Base-by-base conservation (phyloP, 1,284 basidiomycete genomes). In the Boletellus sp. region DNA sequence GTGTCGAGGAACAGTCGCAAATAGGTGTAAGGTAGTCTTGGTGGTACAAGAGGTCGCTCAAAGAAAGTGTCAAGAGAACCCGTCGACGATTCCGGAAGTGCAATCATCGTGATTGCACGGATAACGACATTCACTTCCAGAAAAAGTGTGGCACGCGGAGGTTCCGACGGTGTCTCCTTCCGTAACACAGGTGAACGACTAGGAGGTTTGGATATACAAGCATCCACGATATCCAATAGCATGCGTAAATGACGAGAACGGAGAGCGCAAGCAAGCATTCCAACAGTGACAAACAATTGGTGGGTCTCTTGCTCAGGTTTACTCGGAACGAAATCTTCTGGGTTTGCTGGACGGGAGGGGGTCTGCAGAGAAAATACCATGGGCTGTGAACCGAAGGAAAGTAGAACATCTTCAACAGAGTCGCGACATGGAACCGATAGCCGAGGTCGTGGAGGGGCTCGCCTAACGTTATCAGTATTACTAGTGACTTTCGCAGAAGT, bases 381-480 rank as follows among this genome's bases (percentile, higher is more conserved):
- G 15, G 87, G 79, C 21, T 81, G 77, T 33, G 74, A 63, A 26
- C 80, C 80, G 45, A 88, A 74, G 2, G 82, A 83, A 22, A 86
- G 49, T 21, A 90, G 58, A 4, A 68, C 67, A 42, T 82, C 78
- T 30, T 78, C 76, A n/a, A 40, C 49, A 38, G 51, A 2, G 16
- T 54, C 52, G 39, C 49, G 53, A 40, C 37, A 43, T 35, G 58
- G 52, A 5, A 57, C 43, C 28, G 51, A 54, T 45, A 54, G 37
- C n/a, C 39, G 49, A 37, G 53, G 54, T 13, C 19, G 32, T 28
- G 36, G 41, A 28, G 42, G 56, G 53, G 32, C 19, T 49, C 21
- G 52, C 28, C 12, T 18, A 33, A 26, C 15, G 22, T 37, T 35
- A 45, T 45, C 38, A n/a, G 38, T 26, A 28, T 35, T 42, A 8